Evolutionary conservation across 176 grass and related monocot species (phyloP).

Genomic region (Aegilops longissima): DNA sequence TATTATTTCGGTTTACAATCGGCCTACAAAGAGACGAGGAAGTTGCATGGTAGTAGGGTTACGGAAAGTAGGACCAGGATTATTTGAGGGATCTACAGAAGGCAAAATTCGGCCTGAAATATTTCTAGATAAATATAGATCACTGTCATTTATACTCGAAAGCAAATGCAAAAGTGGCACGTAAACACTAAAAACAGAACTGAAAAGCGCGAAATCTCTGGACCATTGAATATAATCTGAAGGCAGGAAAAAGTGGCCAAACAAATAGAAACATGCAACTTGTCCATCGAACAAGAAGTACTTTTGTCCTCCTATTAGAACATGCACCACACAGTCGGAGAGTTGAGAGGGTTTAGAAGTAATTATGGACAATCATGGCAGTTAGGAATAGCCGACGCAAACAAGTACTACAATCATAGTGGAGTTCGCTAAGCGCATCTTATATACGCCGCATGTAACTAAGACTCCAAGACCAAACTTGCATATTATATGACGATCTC

Average conservation of each 20-base stretch:
- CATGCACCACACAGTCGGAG: background rate
- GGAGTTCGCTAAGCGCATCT: background rate
- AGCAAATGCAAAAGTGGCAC: too few species aligned
- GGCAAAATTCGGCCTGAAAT: too few species aligned
- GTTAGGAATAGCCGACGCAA: background rate
- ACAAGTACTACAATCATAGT: background rate
- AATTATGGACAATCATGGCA: constrained; percentile 11
- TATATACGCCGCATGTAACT: background rate
- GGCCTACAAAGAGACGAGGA: too few species aligned
- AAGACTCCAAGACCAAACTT: background rate
- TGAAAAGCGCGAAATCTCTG: background rate
- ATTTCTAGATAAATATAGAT: too few species aligned
- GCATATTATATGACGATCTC: background rate
- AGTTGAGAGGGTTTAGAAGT: background rate
- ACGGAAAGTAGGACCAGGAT: too few species aligned
- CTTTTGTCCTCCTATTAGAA: background rate
- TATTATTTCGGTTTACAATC: too few species aligned
- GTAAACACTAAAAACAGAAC: too few species aligned
- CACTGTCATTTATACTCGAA: too few species aligned
- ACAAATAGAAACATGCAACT: background rate
- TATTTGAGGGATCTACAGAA: too few species aligned
- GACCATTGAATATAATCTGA: background rate
- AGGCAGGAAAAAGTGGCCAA: background rate
- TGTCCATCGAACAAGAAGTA: background rate
- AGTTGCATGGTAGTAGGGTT: too few species aligned